Base-by-base conservation (phyloP, 345 rosid species). In the Acer saccharum region DNA sequence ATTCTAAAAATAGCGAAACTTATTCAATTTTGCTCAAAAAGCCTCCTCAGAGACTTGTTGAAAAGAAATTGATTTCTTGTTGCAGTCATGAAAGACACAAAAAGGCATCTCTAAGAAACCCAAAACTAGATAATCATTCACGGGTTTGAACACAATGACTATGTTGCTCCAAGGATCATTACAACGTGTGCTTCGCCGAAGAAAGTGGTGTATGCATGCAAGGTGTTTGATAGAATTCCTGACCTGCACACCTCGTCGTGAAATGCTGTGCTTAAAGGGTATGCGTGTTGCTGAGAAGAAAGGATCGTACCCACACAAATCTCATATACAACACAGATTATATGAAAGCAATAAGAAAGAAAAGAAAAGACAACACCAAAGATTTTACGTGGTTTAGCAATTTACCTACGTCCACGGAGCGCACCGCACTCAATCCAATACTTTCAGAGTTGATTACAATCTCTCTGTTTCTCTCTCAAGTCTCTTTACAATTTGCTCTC, bases 191-290 rank as follows among this genome's bases (percentile, higher is more conserved):
- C 58, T 0, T 60, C 64, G 1, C 27, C 82, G 74, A 81, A 82
- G 80, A 77, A 78, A 64, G 80, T 83, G 65, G 77, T 1, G 16
- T 62, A 80, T 74, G 98, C 98, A 65, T 90, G 79, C 81, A 84
- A 86, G 41, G 29, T 92, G 90, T 95, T 95, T 78, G 94, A 92
- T 76, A 81, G 74, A 90, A 90, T 89, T 76, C 74, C 87, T 67
- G 72, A 81, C 13, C 90, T 87, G 48, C 85, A 78, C 63, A 86
- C 76, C 23, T 74, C 88, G 1, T 77, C 74, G 32, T 91, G 92
- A 92, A 95, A 95, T 43, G 90, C 92, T 6, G 80, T 92, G 91
- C 76, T 93, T 32, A 90, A 81, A 73, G 95, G 93, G 65, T 88
- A 85, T 75, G 76, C 77, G 6, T 25, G 27, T 25, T 25, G 27